phyloP scores from a whole-genome alignment of 2,329 filamentous ascomycete species.

The Arthroderma sp. region DNA sequence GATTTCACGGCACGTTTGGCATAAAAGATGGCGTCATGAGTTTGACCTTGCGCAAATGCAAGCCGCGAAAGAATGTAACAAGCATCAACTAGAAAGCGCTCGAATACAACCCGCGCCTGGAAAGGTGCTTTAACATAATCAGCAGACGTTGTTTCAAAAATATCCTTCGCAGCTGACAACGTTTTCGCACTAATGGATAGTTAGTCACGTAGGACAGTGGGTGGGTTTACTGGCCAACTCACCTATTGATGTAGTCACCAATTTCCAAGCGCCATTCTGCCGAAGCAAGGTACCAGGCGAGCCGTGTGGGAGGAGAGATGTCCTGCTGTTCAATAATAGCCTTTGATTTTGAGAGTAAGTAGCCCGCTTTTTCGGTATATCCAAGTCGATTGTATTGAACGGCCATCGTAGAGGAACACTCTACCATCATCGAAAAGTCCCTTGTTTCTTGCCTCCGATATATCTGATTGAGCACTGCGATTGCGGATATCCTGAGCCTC shows the following conservation, averaged over 20 bases:
- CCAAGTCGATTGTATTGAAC: conserved; percentile 47
- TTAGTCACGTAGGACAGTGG: conserved; percentile 26
- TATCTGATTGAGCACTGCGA: conserved; percentile 36
- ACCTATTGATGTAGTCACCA: conserved; percentile 51
- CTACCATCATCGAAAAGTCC: conserved; percentile 28
- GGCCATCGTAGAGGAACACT: conserved; percentile 35
- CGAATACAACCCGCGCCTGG: conserved; percentile 31
- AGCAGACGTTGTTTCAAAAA: conserved; percentile 22
- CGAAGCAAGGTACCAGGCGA: conserved; percentile 55
- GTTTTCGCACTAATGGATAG: conserved; percentile 26
- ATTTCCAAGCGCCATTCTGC: conserved; percentile 61
- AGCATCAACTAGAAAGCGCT: conserved; percentile 45
- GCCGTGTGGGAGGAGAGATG: conserved; percentile 31
- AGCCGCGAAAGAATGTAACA: conserved; percentile 53
- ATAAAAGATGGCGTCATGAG: conserved; percentile 34
- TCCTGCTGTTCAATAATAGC: conserved; percentile 30
- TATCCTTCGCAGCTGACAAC: conserved; percentile 16
- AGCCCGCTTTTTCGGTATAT: conserved; percentile 45
- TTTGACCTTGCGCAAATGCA: conserved; percentile 42
- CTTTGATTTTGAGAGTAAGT: conserved; percentile 47
- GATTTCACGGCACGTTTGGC: conserved; percentile 37
- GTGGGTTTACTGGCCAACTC: conserved; percentile 25
- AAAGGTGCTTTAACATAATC: conserved; percentile 23
- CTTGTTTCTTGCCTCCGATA: conserved; percentile 32
- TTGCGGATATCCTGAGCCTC: conserved; percentile 34